Conservation (phyloP, 2,329 filamentous ascomycete genomes). For the Aspergillus japonicus region DNA sequence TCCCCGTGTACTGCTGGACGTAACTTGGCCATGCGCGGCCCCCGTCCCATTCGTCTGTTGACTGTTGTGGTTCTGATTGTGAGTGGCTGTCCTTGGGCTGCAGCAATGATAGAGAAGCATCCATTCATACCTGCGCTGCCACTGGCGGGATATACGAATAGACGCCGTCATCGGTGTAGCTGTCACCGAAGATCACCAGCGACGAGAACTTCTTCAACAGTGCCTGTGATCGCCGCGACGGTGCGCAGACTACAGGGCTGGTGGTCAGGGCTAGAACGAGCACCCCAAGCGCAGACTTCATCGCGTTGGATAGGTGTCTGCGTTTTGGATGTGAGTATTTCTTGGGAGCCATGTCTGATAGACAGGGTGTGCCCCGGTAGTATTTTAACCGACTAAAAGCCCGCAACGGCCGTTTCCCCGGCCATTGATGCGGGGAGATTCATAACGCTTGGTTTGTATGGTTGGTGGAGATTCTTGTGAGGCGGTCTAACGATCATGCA, state of each 20-base stretch:
- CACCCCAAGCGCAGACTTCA: neutral
- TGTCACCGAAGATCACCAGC: constrained; percentile 63
- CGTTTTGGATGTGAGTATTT: neutral
- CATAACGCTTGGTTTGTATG: neutral
- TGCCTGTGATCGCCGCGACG: neutral
- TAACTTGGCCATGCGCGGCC: constrained; percentile 69
- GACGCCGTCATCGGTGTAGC: constrained; percentile 72
- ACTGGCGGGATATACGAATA: constrained; percentile 66
- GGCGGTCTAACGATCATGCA: neutral
- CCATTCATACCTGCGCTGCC: constrained; percentile 54
- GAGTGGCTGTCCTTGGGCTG: neutral
- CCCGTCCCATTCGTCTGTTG: constrained; percentile 59
- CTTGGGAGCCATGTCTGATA: neutral
- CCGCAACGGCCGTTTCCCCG: neutral
- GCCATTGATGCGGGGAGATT: neutral
- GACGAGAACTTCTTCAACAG: constrained; percentile 53
- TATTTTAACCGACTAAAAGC: neutral
- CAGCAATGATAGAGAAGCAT: constrained; percentile 26
- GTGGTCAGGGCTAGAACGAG: neutral
- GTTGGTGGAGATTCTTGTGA: neutral
- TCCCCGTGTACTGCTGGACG: constrained; percentile 58
- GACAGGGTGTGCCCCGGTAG: neutral
- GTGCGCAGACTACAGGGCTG: neutral
- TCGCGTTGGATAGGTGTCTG: neutral
- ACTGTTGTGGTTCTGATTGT: constrained; percentile 22